A percentile compares a stretch with the other conserved stretches of the same genome.
Evolutionary conservation across 345 rosid genomes (phyloP).

Genomic region (Heritiera fomes): DNA sequence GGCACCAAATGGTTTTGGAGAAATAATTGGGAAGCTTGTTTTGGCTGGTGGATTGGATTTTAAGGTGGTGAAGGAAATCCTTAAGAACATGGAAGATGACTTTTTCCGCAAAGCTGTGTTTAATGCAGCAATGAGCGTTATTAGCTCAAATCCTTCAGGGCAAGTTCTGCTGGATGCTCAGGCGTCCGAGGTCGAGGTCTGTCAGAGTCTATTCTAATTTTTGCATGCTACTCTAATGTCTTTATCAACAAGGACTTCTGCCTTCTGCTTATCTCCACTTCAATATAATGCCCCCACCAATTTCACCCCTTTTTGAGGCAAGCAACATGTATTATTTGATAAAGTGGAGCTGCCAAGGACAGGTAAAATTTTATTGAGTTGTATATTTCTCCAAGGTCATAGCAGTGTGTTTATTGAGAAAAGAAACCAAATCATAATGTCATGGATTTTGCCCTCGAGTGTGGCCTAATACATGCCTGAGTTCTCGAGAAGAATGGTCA

Average conservation of each 20-base stretch:
- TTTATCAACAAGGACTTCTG: background rate
- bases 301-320: conserved; percentile 23
- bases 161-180: conserved; percentile 50
- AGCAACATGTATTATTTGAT: conserved; percentile 42
- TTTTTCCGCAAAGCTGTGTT: conserved; percentile 53
- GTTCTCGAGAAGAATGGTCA: background rate
- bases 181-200: conserved; percentile 60
- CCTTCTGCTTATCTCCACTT: conserved; percentile 8
- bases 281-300: background rate
- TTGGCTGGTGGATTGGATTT: conserved; percentile 53
- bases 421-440: conserved; percentile 14
- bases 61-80: conserved; percentile 53
- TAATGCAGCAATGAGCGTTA: conserved; percentile 44
- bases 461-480: conserved; percentile 10
- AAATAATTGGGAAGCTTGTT: conserved; percentile 64
- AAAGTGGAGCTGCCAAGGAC: conserved; percentile 37
- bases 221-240: conserved; percentile 5
- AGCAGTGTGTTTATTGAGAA: conserved; percentile 36
- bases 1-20: conserved; percentile 76
- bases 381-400: conserved; percentile 37
- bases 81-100: conserved; percentile 65
- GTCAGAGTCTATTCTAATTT: conserved; percentile 49
- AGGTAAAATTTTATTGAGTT: conserved; percentile 36
- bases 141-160: conserved; percentile 39
- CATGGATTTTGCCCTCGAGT: conserved; percentile 9